A percentile compares a stretch with the other conserved stretches of the same genome.
These are phyloP conservation scores for Aspergillaceae sp. DNA, from an alignment of 2,329 filamentous ascomycete genomes.

Conservation along the genomic window DNA sequence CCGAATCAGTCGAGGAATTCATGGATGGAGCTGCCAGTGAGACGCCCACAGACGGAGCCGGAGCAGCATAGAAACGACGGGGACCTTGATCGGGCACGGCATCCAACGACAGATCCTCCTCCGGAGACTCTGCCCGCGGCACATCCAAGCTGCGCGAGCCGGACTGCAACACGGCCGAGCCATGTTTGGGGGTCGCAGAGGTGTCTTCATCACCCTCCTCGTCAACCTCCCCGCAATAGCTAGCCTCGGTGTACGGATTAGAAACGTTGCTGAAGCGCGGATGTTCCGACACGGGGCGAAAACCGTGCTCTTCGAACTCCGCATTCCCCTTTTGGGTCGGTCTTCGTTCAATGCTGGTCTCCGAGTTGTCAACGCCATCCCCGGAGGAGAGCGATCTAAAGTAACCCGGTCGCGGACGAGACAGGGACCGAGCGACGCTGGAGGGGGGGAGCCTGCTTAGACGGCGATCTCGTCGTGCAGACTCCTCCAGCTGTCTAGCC, in stretches of 20 bases:
- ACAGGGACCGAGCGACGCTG: constrained; percentile 73
- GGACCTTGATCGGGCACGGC: constrained; percentile 10
- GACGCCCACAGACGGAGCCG: constrained; percentile 7
- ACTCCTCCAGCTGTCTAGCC: constrained; percentile 77
- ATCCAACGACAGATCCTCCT: constrained; percentile 15
- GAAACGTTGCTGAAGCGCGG: constrained; percentile 61
- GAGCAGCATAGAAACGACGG: constrained; percentile 11
- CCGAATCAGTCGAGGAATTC: constrained; percentile 30
- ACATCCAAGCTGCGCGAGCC: constrained; percentile 15
- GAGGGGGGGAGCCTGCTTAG: constrained; percentile 79
- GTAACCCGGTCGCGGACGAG: constrained; percentile 67
- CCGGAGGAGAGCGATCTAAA: constrained; percentile 67
- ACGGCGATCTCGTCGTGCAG: constrained; percentile 61
- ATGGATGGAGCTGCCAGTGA: constrained; percentile 17
- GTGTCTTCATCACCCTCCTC: constrained; percentile 33
- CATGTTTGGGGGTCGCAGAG: constrained; percentile 15
- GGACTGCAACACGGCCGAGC: constrained; percentile 11
- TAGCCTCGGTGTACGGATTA: constrained; percentile 11
- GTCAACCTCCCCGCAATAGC: constrained; percentile 14
- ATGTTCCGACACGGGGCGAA: constrained; percentile 64
- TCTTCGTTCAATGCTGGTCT: constrained; percentile 22
- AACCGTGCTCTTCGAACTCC: constrained; percentile 37
- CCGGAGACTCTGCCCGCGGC: constrained; percentile 26
- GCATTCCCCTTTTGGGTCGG: constrained; percentile 32
- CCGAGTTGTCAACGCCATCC: constrained; percentile 20